Evolutionary conservation across 805 yeast species (phyloP).

Genomic region (Starmera amethionina): DNA sequence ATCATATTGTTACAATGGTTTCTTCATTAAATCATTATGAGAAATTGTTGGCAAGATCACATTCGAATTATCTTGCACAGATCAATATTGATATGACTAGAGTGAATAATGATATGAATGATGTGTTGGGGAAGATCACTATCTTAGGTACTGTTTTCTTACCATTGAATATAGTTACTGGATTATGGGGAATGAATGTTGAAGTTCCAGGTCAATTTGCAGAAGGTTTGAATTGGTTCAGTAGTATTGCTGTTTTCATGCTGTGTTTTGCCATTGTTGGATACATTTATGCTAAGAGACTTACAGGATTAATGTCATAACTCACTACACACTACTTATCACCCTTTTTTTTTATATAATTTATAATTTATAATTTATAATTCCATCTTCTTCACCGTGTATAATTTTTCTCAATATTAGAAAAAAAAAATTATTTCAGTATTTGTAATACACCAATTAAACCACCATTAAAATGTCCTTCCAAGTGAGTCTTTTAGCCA

Average conservation of each 20-base stretch:
- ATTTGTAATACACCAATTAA: not conserved
- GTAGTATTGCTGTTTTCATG: slow-evolving; percentile 38
- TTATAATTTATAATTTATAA: not conserved
- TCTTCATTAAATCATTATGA: slow-evolving; percentile 92
- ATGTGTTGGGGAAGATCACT: slow-evolving; percentile 87
- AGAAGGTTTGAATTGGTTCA: slow-evolving; percentile 59
- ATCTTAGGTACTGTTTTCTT: slow-evolving; percentile 90
- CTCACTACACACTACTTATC: too few relatives aligned
- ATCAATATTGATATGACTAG: slow-evolving; percentile 96
- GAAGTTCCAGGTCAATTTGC: slow-evolving; percentile 85
- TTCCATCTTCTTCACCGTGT: too few relatives aligned
- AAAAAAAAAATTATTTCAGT: too few relatives aligned
- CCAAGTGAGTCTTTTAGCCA: not conserved
- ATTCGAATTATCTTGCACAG: slow-evolving; percentile 92
- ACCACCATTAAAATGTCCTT: not conserved
- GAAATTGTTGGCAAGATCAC: slow-evolving; percentile 87
- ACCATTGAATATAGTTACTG: slow-evolving; percentile 92
- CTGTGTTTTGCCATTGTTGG: slow-evolving; percentile 34
- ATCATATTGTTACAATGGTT: slow-evolving; percentile 95
- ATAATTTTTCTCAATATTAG: too few relatives aligned
- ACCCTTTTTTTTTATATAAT: too few relatives aligned
- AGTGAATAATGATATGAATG: slow-evolving; percentile 95
- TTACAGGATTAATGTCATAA: slow-evolving; percentile 21
- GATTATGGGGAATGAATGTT: slow-evolving; percentile 98
- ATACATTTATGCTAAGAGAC: slow-evolving; percentile 38